Evolutionary conservation across 2,329 filamentous ascomycete genomes (phyloP).

Genomic region (Teratosphaeria viscida): DNA sequence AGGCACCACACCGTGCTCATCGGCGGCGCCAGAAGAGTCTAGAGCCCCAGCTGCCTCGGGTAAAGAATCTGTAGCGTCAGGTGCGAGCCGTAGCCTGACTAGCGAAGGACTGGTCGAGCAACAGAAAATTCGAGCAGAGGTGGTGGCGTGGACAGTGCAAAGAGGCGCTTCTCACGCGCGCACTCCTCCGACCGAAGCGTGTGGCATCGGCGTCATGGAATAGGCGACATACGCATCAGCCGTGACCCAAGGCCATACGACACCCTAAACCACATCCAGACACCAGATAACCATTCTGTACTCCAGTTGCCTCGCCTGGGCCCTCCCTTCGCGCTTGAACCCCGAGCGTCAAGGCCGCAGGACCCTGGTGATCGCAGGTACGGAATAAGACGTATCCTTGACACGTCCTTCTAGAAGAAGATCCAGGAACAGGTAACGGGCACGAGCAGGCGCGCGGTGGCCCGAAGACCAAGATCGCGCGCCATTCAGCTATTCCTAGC

Average conservation of each 20-base stretch:
- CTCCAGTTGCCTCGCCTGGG: not conserved
- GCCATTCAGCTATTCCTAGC: not conserved
- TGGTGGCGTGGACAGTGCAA: not conserved
- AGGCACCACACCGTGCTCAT: not conserved
- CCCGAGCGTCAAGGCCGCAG: not conserved
- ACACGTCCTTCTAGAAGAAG: not conserved
- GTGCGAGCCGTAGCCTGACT: not conserved
- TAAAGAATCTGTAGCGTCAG: not conserved
- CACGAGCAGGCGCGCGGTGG: no score
- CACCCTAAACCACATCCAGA: not conserved
- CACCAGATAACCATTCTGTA: not conserved
- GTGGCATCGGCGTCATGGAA: not conserved
- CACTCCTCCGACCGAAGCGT: not conserved
- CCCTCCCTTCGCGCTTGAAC: not conserved
- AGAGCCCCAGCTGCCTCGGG: not conserved
- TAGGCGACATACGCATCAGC: not conserved
- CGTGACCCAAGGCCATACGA: not conserved
- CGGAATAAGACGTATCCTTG: not conserved
- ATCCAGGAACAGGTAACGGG: not conserved
- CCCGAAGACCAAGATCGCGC: not conserved
- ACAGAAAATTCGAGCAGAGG: not conserved
- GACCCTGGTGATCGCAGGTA: not conserved
- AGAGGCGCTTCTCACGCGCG: not conserved
- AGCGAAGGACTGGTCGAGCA: not conserved
- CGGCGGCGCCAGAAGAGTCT: not conserved